phyloP scores from a whole-genome alignment of 2,329 filamentous ascomycete genomes.

The Arthrobotrys sinensis region DNA sequence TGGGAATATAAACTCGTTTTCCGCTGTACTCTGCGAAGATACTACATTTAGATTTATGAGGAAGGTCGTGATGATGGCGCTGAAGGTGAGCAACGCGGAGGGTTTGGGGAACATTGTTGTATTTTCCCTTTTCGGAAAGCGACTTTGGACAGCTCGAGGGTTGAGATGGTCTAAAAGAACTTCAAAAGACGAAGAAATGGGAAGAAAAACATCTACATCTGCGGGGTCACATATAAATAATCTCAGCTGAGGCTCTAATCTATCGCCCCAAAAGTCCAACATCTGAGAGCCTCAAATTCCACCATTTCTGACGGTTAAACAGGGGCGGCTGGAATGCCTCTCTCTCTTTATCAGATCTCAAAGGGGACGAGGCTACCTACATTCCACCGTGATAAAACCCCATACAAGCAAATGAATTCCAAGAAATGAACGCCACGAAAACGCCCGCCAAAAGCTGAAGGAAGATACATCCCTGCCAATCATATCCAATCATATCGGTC shows the following conservation, averaged over 20 bases:
- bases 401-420: neutral
- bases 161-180: neutral
- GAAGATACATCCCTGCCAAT: too few species aligned
- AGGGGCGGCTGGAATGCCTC: slow-evolving; percentile 8
- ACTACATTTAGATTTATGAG: too few species aligned
- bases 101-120: neutral
- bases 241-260: slow-evolving; percentile 2
- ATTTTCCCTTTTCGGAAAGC: neutral
- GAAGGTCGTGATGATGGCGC: neutral
- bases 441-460: too few species aligned
- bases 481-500: too few species aligned
- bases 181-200: neutral
- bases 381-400: neutral
- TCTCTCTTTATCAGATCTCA: neutral
- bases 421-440: too few species aligned
- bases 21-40: neutral
- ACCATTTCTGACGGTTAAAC: too few species aligned
- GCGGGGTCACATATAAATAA: neutral
- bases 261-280: neutral
- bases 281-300: neutral
- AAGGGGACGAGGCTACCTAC: neutral
- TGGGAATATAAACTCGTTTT: slow-evolving; percentile 28
- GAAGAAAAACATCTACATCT: neutral
- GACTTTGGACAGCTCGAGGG: neutral
- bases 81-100: neutral